Conservation (phyloP, 805 yeast species). For the Schizosaccharomyces octosporus region DNA sequence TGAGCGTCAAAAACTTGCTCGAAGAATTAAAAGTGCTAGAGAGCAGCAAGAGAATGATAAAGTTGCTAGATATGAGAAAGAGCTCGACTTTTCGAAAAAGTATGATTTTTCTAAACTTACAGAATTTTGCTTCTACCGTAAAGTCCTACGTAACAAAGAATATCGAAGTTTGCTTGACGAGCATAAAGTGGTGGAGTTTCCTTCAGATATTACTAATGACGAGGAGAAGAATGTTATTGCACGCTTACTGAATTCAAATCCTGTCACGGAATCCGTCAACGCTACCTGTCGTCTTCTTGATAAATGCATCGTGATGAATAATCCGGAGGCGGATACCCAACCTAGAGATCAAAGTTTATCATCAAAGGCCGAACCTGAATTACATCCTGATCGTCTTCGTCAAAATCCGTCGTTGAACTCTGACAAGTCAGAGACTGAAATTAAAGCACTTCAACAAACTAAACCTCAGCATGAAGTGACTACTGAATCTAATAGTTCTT, state of each 20-base stretch:
- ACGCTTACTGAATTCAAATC: conserved; percentile 8
- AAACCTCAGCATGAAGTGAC: too few relatives aligned
- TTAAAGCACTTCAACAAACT: too few relatives aligned
- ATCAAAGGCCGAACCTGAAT: too few relatives aligned
- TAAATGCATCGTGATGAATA: too few relatives aligned
- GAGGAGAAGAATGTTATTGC: conserved; percentile 7
- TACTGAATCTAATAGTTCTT: too few relatives aligned
- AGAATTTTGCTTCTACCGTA: conserved; percentile 4
- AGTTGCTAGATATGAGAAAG: conserved; percentile 7
- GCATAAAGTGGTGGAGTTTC: conserved; percentile 2
- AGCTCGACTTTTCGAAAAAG: conserved; percentile 8
- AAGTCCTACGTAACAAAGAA: conserved; percentile 4
- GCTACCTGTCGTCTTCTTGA: background rate
- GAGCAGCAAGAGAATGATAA: conserved; percentile 6
- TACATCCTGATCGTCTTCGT: too few relatives aligned
- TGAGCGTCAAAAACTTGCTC: conserved; percentile 14
- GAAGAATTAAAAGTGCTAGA: conserved; percentile 11
- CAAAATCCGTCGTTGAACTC: too few relatives aligned
- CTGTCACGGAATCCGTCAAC: conserved; percentile 5
- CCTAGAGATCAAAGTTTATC: too few relatives aligned
- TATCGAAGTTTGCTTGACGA: conserved; percentile 3
- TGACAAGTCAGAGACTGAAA: too few relatives aligned
- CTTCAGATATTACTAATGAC: conserved; percentile 1
- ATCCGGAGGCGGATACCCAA: too few relatives aligned
- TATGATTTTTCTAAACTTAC: conserved; percentile 9